Evolutionary conservation across 768 basidiomycete genomes (phyloP).

Genomic region (Psilocybe azurescens): DNA sequence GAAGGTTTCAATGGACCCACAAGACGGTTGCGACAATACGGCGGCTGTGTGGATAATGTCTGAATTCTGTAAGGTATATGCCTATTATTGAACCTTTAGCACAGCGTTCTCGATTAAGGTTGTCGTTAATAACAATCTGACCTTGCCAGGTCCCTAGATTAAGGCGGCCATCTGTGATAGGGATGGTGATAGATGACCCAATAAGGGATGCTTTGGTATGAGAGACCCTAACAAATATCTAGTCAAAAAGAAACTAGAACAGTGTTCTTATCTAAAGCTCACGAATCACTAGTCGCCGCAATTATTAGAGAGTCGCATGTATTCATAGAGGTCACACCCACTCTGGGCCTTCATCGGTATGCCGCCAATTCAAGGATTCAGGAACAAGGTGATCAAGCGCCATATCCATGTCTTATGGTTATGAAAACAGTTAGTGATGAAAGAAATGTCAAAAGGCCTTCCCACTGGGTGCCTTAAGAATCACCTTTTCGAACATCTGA

Average conservation of each 20-base stretch:
- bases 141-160: conserved; percentile 96
- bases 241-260: too few species aligned
- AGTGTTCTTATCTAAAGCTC: conserved; percentile 29
- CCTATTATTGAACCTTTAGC: conserved; percentile 42
- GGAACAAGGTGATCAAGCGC: conserved; percentile 89
- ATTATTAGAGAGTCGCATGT: background rate
- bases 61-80: conserved; percentile 88
- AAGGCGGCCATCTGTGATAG: conserved; percentile 78
- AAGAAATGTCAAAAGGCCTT: too few species aligned
- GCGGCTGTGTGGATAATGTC: conserved; percentile 68
- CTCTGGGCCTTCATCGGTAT: conserved; percentile 94
- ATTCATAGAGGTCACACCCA: conserved; percentile 41
- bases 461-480: conserved; percentile 2
- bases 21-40: conserved; percentile 82
- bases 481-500: conserved; percentile 41
- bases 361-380: conserved; percentile 79
- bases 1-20: conserved; percentile 55
- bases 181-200: conserved; percentile 83
- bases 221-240: conserved; percentile 62
- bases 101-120: background rate
- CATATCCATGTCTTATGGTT: conserved; percentile 86
- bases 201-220: conserved; percentile 91
- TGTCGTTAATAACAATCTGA: conserved; percentile 25
- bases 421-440: too few species aligned
- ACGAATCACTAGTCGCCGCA: conserved; percentile 69